These are phyloP conservation scores for Phytophthora kernoviae DNA, from an alignment of 352 stramenopile genomes.

Conservation along the genomic window DNA sequence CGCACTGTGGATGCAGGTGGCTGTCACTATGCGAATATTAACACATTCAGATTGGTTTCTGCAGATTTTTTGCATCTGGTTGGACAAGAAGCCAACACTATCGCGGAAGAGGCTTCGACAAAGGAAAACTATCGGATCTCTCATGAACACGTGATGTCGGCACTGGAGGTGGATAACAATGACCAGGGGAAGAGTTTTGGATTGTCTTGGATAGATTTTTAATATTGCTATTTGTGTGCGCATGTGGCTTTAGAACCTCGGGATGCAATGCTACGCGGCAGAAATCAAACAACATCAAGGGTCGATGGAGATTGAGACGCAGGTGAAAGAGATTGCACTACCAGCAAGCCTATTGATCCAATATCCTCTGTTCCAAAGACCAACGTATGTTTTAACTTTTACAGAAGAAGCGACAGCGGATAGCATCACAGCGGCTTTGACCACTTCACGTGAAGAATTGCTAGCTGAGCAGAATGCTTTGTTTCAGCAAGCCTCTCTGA, in stretches of 20 bases:
- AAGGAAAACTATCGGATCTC: constrained; percentile 78
- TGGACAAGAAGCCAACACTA: constrained; percentile 51
- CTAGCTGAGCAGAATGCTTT: constrained; percentile 74
- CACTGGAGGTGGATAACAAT: constrained; percentile 45
- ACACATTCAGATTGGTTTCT: too few relatives aligned
- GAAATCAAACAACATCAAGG: constrained; percentile 39
- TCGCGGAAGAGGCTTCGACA: constrained; percentile 51
- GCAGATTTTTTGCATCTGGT: constrained; percentile 61
- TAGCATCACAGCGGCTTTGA: constrained; percentile 31
- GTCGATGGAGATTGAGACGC: constrained; percentile 26
- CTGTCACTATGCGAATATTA: background rate
- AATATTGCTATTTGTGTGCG: background rate
- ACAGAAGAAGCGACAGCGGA: constrained; percentile 52
- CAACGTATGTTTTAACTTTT: background rate
- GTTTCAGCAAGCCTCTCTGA: constrained; percentile 68
- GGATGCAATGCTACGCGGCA: constrained; percentile 40
- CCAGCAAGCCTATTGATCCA: background rate
- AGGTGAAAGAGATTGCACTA: constrained; percentile 24
- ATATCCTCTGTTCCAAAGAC: background rate
- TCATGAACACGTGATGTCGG: constrained; percentile 56
- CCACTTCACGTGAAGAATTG: constrained; percentile 54
- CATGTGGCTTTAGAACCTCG: constrained; percentile 32
- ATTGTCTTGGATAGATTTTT: background rate
- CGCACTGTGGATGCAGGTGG: too few relatives aligned
- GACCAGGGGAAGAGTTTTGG: background rate